Percentiles rank a stretch among this genome's conserved stretches.
These are phyloP conservation scores for Staphylotrichum longicolle DNA, from an alignment of 495 filamentous ascomycete genomes.

Conservation along the genomic window DNA sequence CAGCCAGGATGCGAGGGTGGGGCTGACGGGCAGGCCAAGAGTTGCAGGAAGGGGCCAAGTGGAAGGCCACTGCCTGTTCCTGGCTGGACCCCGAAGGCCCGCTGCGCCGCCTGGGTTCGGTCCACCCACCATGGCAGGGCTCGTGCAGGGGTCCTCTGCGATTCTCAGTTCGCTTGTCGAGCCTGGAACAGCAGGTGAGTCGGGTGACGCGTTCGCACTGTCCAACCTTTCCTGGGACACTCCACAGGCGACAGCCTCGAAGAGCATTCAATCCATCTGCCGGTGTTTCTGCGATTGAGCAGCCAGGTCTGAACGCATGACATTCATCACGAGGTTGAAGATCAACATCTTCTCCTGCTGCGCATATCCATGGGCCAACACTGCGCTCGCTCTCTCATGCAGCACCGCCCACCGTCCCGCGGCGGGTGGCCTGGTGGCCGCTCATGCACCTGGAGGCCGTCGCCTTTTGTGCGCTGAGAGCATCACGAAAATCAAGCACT, in stretches of 20 bases:
- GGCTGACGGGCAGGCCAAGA: conserved; percentile 19
- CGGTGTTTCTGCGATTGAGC: not conserved
- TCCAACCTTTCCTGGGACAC: not conserved
- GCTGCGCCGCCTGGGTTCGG: too few relatives aligned
- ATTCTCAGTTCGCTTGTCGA: not conserved
- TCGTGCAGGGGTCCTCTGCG: not conserved
- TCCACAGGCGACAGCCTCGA: too few relatives aligned
- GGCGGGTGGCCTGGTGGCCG: not conserved
- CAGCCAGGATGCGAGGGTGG: conserved; percentile 23
- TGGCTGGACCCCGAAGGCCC: not conserved
- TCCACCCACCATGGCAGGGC: not conserved
- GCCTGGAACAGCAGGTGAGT: not conserved
- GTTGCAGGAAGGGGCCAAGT: conserved; percentile 10
- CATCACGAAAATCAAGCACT: not conserved
- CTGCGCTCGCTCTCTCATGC: not conserved
- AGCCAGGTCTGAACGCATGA: conserved; percentile 2
- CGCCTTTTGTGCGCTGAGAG: not conserved
- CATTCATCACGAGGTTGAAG: not conserved
- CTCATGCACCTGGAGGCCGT: conserved; percentile 1
- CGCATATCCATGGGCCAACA: not conserved
- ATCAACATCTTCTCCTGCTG: not conserved
- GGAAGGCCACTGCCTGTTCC: conserved; percentile 4
- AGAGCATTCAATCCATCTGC: not conserved
- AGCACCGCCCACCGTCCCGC: not conserved
- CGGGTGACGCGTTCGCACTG: conserved; percentile 12